These are phyloP conservation scores for Gossypium longicalyx DNA, from an alignment of 345 rosid genomes.

Conservation along the genomic window DNA sequence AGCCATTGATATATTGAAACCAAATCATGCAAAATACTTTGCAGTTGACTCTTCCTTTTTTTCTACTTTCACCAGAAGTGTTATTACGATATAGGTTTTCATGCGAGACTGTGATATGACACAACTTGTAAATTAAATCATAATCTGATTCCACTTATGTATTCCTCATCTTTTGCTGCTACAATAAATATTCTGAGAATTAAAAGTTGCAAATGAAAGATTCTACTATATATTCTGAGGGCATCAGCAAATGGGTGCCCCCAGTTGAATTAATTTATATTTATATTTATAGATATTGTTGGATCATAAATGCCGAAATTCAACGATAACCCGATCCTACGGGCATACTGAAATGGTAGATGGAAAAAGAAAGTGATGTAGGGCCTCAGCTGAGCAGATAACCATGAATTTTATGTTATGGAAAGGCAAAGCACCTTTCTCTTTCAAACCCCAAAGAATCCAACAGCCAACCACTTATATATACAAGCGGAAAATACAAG, in stretches of 20 bases:
- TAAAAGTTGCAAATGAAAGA: neutral
- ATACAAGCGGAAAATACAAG: constrained; percentile 19
- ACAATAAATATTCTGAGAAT: neutral
- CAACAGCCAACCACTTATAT: constrained; percentile 19
- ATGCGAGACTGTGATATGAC: neutral
- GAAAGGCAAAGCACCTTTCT: constrained; percentile 25
- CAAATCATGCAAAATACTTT: neutral
- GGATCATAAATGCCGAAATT: neutral
- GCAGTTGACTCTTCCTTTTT: constrained; percentile 3
- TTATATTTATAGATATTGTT: no score
- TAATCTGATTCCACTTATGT: neutral
- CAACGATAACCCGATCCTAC: neutral
- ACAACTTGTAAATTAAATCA: neutral
- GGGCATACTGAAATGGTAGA: neutral
- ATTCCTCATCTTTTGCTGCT: neutral
- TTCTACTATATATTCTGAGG: neutral
- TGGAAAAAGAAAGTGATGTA: constrained; percentile 7
- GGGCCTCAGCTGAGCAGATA: constrained; percentile 22
- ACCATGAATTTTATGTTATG: constrained; percentile 27
- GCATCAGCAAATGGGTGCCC: neutral
- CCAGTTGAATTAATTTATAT: neutral
- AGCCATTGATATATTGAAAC: neutral
- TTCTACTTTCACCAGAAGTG: neutral
- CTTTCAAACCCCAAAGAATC: constrained; percentile 30
- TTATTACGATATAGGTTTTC: neutral